phyloP scores from a whole-genome alignment of 768 basidiomycete genomes.

The Hysterangium stoloniferum region DNA sequence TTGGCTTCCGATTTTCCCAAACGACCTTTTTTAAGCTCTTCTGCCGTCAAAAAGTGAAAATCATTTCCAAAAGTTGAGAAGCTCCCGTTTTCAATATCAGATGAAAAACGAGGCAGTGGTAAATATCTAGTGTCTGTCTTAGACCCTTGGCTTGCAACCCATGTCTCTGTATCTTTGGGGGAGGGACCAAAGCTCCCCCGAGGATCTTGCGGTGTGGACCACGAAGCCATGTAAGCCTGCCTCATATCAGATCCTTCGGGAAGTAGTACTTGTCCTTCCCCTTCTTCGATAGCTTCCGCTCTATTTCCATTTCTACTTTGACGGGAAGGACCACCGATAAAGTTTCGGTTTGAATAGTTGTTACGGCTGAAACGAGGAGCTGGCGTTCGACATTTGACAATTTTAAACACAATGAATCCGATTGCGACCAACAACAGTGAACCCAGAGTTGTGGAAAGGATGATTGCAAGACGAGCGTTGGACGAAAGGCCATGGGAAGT shows the following conservation, averaged over 20 bases:
- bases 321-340: not conserved
- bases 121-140: too few relatives aligned
- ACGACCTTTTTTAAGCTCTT: too few relatives aligned
- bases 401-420: not conserved
- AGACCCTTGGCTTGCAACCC: too few relatives aligned
- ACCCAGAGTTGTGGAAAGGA: slow-evolving; percentile 54
- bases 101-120: too few relatives aligned
- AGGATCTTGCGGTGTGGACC: not conserved
- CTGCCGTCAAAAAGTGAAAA: too few relatives aligned
- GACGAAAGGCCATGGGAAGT: slow-evolving; percentile 19
- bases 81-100: too few relatives aligned
- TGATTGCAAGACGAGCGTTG: slow-evolving; percentile 42
- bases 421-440: slow-evolving; percentile 47
- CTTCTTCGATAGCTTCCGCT: not conserved
- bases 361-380: not conserved
- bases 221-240: not conserved
- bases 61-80: too few relatives aligned
- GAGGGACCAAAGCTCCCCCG: not conserved
- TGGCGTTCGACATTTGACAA: not conserved
- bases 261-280: not conserved
- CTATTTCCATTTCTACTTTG: too few relatives aligned
- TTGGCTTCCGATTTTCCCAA: too few relatives aligned
- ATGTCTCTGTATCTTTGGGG: too few relatives aligned
- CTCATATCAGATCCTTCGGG: not conserved
- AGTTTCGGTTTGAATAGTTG: not conserved